phyloP scores from a whole-genome alignment of 306 rosid species.

The Rosa multiflora region DNA sequence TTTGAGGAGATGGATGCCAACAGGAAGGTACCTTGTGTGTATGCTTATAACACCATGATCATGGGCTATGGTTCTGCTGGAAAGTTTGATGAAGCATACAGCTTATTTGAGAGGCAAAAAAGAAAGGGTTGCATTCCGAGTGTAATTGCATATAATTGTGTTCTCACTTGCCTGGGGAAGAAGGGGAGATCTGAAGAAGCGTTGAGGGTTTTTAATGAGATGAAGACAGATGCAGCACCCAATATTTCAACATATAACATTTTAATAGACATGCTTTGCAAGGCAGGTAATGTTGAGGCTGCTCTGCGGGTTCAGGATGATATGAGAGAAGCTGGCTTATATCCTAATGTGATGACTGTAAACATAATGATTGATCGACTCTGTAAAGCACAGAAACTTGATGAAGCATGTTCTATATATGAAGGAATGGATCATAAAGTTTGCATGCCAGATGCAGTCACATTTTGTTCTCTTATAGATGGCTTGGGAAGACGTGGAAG shows the following conservation, averaged over 20 bases:
- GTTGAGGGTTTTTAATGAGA: slow-evolving; percentile 54
- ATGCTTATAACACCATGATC: slow-evolving; percentile 96
- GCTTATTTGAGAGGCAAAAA: slow-evolving; percentile 89
- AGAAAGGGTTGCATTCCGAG: slow-evolving; percentile 83
- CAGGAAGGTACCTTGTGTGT: slow-evolving; percentile 86
- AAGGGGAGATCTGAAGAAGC: slow-evolving; percentile 78
- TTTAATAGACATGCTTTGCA: slow-evolving; percentile 82
- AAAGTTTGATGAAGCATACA: slow-evolving; percentile 79
- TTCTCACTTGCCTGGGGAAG: slow-evolving; percentile 82
- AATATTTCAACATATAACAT: slow-evolving; percentile 81
- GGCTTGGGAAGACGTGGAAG: slow-evolving; percentile 85
- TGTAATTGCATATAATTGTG: slow-evolving; percentile 79
- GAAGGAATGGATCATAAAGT: slow-evolving; percentile 75
- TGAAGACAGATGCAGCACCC: slow-evolving; percentile 89
- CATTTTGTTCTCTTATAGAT: slow-evolving; percentile 88
- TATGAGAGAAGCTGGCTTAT: slow-evolving; percentile 85
- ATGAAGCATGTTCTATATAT: slow-evolving; percentile 85
- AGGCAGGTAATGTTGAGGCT: slow-evolving; percentile 63
- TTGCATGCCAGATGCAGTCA: slow-evolving; percentile 63
- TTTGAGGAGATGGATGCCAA: slow-evolving; percentile 76
- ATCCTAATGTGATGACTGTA: slow-evolving; percentile 79
- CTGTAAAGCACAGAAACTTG: slow-evolving; percentile 80
- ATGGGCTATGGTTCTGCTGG: slow-evolving; percentile 96
- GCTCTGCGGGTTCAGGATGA: slow-evolving; percentile 57
- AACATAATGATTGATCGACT: slow-evolving; percentile 92